Percentiles rank a stretch among this genome's conserved stretches.
Evolutionary conservation across 169 alveolate genomes (phyloP).

Genomic region (Plasmodium relictum): DNA sequence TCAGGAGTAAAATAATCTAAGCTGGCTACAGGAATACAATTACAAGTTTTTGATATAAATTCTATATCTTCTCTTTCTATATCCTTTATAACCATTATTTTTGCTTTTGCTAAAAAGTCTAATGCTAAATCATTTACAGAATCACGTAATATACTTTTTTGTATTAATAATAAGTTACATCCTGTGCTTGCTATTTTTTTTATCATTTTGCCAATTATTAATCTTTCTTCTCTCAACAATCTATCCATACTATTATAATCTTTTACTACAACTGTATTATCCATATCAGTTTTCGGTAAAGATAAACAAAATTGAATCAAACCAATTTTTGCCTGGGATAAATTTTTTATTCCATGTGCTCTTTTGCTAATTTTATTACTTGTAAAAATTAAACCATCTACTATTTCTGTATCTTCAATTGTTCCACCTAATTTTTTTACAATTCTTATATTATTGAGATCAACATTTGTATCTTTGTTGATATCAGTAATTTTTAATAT

Average conservation of each 20-base stretch:
- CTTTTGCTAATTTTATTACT: slow-evolving; percentile 95
- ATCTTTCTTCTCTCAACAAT: slow-evolving; percentile 98
- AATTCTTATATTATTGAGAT: slow-evolving; percentile 91
- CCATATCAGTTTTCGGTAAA: slow-evolving; percentile 99
- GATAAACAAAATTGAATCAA: slow-evolving; percentile 98
- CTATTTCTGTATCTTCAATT: slow-evolving; percentile 98
- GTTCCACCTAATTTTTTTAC: slow-evolving; percentile 98
- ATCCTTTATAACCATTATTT: slow-evolving; percentile 97
- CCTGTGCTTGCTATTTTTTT: slow-evolving; percentile 98
- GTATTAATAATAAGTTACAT: slow-evolving; percentile 98
- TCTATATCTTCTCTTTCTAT: slow-evolving; percentile 98
- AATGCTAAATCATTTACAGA: slow-evolving; percentile 97
- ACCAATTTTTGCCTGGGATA: slow-evolving; percentile 96
- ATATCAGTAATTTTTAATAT: slow-evolving; percentile 89
- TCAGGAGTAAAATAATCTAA: slow-evolving; percentile 97
- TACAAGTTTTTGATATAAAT: slow-evolving; percentile 93
- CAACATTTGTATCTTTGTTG: slow-evolving; percentile 89
- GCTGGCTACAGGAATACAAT: slow-evolving; percentile 97
- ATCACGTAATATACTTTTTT: slow-evolving; percentile 98
- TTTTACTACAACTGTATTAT: slow-evolving; percentile 95
- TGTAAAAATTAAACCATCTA: slow-evolving; percentile 98
- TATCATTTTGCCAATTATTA: slow-evolving; percentile 96
- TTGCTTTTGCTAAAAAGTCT: slow-evolving; percentile 97
- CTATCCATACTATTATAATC: slow-evolving; percentile 95
- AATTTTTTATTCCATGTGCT: slow-evolving; percentile 97